These are phyloP conservation scores for Penicillium sp. DNA, from an alignment of 2,329 filamentous ascomycete genomes.

Conservation along the genomic window DNA sequence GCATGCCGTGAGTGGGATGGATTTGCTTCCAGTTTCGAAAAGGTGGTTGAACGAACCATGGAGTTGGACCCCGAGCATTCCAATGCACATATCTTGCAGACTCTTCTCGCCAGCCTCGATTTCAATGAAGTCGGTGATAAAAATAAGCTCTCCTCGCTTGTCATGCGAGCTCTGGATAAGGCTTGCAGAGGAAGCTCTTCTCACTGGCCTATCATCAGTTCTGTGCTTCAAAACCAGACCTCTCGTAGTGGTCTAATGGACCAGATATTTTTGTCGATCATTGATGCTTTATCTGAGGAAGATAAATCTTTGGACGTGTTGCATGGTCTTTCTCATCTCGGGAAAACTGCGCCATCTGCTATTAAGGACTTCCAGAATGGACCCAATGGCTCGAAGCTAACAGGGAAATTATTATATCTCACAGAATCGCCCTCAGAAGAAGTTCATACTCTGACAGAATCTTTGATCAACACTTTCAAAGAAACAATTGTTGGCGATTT, in stretches of 20 bases:
- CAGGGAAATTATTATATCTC: conserved; percentile 54
- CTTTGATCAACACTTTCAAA: conserved; percentile 35
- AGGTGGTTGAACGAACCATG: conserved; percentile 36
- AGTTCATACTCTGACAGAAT: conserved; percentile 45
- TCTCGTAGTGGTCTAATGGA: conserved; percentile 34
- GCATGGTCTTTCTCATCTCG: conserved; percentile 48
- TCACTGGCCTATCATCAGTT: conserved; percentile 41
- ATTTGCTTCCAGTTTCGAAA: conserved; percentile 42
- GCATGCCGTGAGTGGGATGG: conserved; percentile 49
- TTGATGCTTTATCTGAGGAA: conserved; percentile 44
- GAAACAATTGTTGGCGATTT: conserved; percentile 38
- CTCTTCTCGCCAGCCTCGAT: conserved; percentile 38
- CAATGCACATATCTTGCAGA: conserved; percentile 38
- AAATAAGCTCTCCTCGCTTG: conserved; percentile 34
- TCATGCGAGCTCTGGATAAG: conserved; percentile 36
- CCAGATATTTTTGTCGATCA: conserved; percentile 37
- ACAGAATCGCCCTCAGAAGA: conserved; percentile 55
- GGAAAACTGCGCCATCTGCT: conserved; percentile 40
- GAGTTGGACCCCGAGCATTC: conserved; percentile 32
- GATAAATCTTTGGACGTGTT: conserved; percentile 36
- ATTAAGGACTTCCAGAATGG: conserved; percentile 47
- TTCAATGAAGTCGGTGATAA: conserved; percentile 38
- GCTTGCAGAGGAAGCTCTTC: conserved; percentile 37
- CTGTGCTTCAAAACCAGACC: conserved; percentile 39
- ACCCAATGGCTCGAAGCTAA: conserved; percentile 49